Conservation (phyloP, 2,329 filamentous ascomycete species). For the Sclerotinia minor region DNA sequence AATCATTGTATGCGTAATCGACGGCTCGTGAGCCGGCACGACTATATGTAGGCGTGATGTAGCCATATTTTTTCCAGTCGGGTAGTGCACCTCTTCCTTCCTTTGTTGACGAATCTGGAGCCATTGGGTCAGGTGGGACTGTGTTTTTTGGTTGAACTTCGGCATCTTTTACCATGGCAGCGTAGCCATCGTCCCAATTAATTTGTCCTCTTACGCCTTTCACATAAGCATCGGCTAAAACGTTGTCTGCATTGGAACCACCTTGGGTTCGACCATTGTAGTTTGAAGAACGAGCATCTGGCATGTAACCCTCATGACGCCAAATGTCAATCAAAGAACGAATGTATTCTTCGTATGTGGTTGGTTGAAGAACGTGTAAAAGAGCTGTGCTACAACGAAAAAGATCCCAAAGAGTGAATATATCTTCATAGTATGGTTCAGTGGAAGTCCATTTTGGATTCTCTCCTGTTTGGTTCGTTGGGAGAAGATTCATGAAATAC, state of each 20-base stretch:
- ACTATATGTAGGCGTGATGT: conserved; percentile 61
- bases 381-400: conserved; percentile 65
- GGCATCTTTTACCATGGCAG: conserved; percentile 66
- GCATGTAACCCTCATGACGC: conserved; percentile 63
- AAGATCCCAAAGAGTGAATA: conserved; percentile 67
- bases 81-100: conserved; percentile 68
- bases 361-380: conserved; percentile 64
- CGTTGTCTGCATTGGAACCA: conserved; percentile 69
- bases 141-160: conserved; percentile 62
- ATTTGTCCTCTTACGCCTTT: conserved; percentile 63
- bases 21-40: conserved; percentile 65
- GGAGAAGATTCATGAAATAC: conserved; percentile 49
- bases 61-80: conserved; percentile 66
- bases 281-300: conserved; percentile 66
- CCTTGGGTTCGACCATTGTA: conserved; percentile 70
- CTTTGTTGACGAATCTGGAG: conserved; percentile 60
- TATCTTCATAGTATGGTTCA: conserved; percentile 71
- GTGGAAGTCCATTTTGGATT: conserved; percentile 64
- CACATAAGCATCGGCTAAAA: conserved; percentile 70
- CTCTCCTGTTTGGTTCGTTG: conserved; percentile 69
- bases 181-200: conserved; percentile 63
- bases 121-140: conserved; percentile 54
- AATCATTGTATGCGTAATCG: conserved; percentile 70
- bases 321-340: conserved; percentile 69
- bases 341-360: conserved; percentile 63